These are phyloP conservation scores for Hortiboletus campestris DNA, from an alignment of 768 basidiomycete species.

Conservation along the genomic window DNA sequence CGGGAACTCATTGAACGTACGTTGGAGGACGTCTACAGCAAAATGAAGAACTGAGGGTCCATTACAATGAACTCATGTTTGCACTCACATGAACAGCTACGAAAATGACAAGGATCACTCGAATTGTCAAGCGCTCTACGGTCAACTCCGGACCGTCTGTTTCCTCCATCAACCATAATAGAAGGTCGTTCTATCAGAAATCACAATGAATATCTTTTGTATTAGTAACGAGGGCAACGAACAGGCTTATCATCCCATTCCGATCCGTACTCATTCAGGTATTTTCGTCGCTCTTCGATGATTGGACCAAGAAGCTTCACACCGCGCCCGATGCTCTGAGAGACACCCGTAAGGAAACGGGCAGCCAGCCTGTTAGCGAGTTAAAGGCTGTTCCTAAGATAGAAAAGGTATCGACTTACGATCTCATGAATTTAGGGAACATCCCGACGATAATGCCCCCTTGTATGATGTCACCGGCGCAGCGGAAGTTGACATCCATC, in stretches of 20 bases:
- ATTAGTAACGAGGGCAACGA: neutral
- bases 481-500: conserved; percentile 29
- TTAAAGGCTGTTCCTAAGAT: neutral
- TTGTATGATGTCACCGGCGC: conserved; percentile 26
- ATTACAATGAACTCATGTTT: neutral
- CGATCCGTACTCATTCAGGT: conserved; percentile 20
- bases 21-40: conserved; percentile 18
- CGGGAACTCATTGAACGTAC: conserved; percentile 5
- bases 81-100: conserved; percentile 25
- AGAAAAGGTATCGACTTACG: neutral
- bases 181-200: conserved; percentile 30
- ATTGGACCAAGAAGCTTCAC: conserved; percentile 26
- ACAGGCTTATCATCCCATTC: conserved; percentile 33
- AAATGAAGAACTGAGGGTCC: neutral
- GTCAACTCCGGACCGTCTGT: conserved; percentile 20
- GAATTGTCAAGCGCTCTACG: conserved; percentile 19
- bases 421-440: conserved; percentile 27
- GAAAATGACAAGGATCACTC: conserved; percentile 13
- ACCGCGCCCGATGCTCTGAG: neutral
- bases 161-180: conserved; percentile 35
- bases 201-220: neutral
- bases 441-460: conserved; percentile 18
- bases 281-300: conserved; percentile 27
- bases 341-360: neutral
- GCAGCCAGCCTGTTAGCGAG: neutral